Base-by-base conservation (phyloP, 2,329 filamentous ascomycete genomes). In the Sordariomycetes sp. region DNA sequence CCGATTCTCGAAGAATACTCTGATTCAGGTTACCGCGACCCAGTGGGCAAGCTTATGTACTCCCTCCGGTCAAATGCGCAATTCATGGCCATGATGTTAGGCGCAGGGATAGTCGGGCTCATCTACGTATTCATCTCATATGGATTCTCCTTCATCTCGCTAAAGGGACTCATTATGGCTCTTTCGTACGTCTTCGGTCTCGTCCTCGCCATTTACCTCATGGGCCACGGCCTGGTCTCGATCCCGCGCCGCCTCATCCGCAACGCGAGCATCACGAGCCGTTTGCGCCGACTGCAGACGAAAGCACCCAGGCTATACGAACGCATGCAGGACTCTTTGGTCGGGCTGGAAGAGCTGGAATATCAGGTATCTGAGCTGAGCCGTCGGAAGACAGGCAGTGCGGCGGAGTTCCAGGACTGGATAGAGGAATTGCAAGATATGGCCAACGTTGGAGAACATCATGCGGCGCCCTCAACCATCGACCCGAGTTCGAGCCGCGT, bases 221-320 rank as follows among this genome's bases (percentile, higher is more conserved):
- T 98, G 90, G 92, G 92, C 6, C 92, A 98, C 57, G 92, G 92
- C 7, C 68, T 98, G 18, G 92, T 98, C 21, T 83, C 88, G 2
- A 83, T 98, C 37, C 92, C 92, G 1, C 72, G 90, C 43, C 75
- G 75, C 24, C 65, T 98, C 12, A 82, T 92, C 48, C 77, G 82
- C 39, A 82, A 86, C 50, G 82, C 87, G 21, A 86, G 79, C 50
- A 75, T 88, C 30, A 83, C 79, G 43, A 76, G 75, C 32, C 73
- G 80, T 36, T 58, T 98, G 30, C 79, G 79, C 40, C 70, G 82
- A 23, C 66, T 95, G 23, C 87, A 96, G 52, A 66, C 68, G 8
- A 74, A 82, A 41, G 92, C 92, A 5, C 87, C 88, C 2, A 81
- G 75, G 46, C 63, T 88, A 4, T 82, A 94, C 52, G 92, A 98